These are phyloP conservation scores for Penicillium sclerotigenum DNA, from an alignment of 2,329 filamentous ascomycete genomes.

Conservation along the genomic window DNA sequence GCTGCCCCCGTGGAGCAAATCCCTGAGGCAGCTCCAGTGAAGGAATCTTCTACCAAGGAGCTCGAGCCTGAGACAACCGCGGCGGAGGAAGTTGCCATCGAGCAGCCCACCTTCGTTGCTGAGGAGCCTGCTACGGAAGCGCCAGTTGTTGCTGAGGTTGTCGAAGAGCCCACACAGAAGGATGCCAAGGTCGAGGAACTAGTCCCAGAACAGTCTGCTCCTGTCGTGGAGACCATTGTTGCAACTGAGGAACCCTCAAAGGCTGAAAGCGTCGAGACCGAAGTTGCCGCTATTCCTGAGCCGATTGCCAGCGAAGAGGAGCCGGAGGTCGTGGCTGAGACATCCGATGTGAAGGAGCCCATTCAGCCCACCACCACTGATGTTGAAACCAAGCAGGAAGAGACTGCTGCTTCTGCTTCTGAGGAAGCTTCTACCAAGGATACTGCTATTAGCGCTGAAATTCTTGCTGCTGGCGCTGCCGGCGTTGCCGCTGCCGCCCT, in stretches of 20 bases:
- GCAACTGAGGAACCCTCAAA: not conserved
- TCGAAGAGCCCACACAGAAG: not conserved
- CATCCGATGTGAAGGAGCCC: not conserved
- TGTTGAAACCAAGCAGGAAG: conserved; percentile 8
- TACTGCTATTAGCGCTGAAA: conserved; percentile 20
- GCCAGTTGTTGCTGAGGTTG: not conserved
- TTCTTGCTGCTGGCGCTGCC: conserved; percentile 29
- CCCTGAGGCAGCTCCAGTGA: not conserved
- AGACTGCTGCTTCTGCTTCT: conserved; percentile 1
- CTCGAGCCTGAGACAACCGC: not conserved
- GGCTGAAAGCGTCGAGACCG: not conserved
- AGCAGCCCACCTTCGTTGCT: not conserved
- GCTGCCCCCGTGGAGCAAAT: not conserved
- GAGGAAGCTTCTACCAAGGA: conserved; percentile 17
- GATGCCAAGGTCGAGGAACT: not conserved
- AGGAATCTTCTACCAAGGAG: conserved; percentile 1
- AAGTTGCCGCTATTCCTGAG: not conserved
- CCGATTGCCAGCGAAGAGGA: not conserved
- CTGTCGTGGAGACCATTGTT: not conserved
- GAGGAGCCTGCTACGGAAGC: not conserved
- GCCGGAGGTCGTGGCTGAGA: not conserved
- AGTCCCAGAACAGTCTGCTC: not conserved
- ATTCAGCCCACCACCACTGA: not conserved
- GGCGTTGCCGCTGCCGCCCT: conserved; percentile 23
- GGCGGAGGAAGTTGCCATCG: not conserved